A percentile compares a stretch with the other conserved stretches of the same genome.
Evolutionary conservation across 768 basidiomycete genomes (phyloP).

Genomic region (Termitomyces sp.): DNA sequence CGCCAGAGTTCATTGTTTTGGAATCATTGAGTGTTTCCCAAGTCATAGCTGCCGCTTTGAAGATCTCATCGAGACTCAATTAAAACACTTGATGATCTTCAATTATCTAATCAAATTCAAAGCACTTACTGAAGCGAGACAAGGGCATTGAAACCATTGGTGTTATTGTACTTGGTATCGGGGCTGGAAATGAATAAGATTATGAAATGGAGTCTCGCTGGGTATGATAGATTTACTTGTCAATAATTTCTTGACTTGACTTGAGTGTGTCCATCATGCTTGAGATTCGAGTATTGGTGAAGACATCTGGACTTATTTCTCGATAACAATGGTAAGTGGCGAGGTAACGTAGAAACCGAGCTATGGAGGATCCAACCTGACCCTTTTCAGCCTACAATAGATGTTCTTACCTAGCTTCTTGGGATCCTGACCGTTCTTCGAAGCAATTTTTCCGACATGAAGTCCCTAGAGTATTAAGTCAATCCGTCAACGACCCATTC

Average conservation of each 20-base stretch:
- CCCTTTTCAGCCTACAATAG: not conserved
- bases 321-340: constrained; percentile 8
- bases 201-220: not conserved
- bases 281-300: constrained; percentile 28
- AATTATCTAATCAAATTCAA: not conserved
- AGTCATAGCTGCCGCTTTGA: constrained; percentile 15
- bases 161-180: constrained; percentile 8
- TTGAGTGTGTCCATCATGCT: constrained; percentile 20
- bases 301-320: constrained; percentile 25
- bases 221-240: not conserved
- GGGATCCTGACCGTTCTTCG: not conserved
- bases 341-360: constrained; percentile 21
- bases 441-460: not conserved
- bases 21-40: constrained; percentile 18
- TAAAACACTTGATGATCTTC: not conserved
- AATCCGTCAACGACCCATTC: not conserved
- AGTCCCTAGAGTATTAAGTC: not conserved
- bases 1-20: constrained; percentile 15
- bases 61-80: constrained; percentile 18
- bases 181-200: not conserved
- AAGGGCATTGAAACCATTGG: constrained; percentile 19
- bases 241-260: not conserved
- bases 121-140: constrained; percentile 13
- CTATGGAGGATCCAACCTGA: not conserved
- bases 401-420: not conserved